Base-by-base conservation (phyloP, 345 rosid species). In the Populus deltoides region DNA sequence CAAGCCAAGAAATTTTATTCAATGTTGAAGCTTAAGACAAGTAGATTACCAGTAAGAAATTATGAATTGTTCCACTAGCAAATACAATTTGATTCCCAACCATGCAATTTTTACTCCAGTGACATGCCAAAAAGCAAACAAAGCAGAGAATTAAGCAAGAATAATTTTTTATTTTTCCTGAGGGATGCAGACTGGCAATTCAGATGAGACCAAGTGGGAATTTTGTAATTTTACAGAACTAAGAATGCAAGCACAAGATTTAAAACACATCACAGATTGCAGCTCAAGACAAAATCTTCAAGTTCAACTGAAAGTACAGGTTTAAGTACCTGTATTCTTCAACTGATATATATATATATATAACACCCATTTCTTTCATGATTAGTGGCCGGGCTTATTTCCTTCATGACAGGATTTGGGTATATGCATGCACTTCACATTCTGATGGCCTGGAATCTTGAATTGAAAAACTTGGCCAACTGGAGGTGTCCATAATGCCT, bases 341-440 rank as follows among this genome's bases (percentile, higher is more conserved):
- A 24, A 25, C 27, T n/a, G 11, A 59, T 5, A 33, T 33, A 33
- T 4, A 31, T 31, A 31, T 3, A 31, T 33, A 33, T 33, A 33
- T 33, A 33, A 33, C 24, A 24, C 27, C 63, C 4, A 10, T n/a
- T n/a, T 3, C 63, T n/a, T 9, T 61, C 66, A 15, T 7, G 13
- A 66, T 49, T 38, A 6, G 12, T 68, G 36, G 51, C 22, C 33
- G 80, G 75, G 8, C 61, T 41, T n/a, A 31, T 41, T 29, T 6
- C 62, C 20, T 71, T 78, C 20, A 71, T 33, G 71, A 27, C 36
- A 45, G 49, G 75, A 77, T 47, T 71, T 62, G 29, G 35, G 35
- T 33, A 29, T 29, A 77, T 70, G 70, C 80, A 76, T 77, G 74
- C 62, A 77, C 68, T 70, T 25, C 38, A 33, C 63, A 71, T 9